Evolutionary conservation across 2,329 filamentous ascomycete genomes (phyloP).

Genomic region (Botrytis fragariae): DNA sequence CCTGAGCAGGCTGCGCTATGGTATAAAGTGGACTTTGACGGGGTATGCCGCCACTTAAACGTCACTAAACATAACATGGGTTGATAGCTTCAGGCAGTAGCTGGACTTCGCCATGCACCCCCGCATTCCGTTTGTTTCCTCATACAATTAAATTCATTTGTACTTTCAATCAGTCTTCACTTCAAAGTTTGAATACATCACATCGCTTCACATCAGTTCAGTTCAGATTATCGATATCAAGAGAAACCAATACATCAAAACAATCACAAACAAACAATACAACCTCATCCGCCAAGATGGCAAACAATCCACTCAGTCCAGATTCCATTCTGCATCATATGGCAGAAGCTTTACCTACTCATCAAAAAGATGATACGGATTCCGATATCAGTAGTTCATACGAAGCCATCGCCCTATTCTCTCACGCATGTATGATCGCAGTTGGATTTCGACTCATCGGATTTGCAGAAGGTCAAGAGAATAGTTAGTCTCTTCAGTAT

Average conservation of each 20-base stretch:
- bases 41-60: constrained; percentile 11
- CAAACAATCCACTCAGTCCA: constrained; percentile 43
- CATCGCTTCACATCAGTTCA: not conserved
- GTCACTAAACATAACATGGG: constrained; percentile 4
- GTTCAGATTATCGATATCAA: no score
- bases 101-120: constrained; percentile 17
- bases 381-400: constrained; percentile 68
- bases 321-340: constrained; percentile 53
- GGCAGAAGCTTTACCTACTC: constrained; percentile 58
- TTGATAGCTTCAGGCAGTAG: constrained; percentile 14
- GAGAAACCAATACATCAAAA: not conserved
- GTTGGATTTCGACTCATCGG: constrained; percentile 80
- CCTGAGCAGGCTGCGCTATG: not conserved
- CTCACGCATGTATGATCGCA: constrained; percentile 78
- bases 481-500: constrained; percentile 50
- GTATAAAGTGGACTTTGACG: not conserved
- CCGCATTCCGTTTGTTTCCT: not conserved
- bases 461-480: constrained; percentile 76
- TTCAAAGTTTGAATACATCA: not conserved
- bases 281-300: constrained; percentile 29
- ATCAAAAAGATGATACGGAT: constrained; percentile 51
- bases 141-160: not conserved
- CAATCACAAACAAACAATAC: not conserved
- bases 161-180: not conserved
- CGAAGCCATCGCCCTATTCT: constrained; percentile 80